Percentiles rank a stretch among this genome's conserved stretches.
Evolutionary conservation across 257 asterid species (phyloP).

Genomic region (Datura wrightii): DNA sequence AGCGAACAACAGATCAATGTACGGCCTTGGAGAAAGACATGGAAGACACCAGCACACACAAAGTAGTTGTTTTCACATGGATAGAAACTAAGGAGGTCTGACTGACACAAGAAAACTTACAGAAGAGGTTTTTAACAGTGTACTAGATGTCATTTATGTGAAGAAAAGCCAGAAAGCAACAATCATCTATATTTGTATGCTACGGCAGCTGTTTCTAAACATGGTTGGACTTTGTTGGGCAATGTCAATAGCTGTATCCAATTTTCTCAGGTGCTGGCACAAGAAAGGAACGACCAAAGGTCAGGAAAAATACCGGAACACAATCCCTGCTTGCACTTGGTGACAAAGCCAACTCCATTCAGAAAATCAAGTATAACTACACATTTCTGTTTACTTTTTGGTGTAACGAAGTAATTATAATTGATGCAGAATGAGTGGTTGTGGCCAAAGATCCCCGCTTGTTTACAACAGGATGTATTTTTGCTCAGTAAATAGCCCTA

Average conservation of each 20-base stretch:
- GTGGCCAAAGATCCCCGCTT: not conserved
- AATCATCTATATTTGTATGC: not conserved
- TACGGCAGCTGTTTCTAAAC: not conserved
- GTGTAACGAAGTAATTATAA: constrained; percentile 7
- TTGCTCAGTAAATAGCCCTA: constrained; percentile 6
- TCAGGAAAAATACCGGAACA: not conserved
- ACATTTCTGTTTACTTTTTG: constrained; percentile 12
- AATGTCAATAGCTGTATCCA: not conserved
- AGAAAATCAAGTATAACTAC: not conserved
- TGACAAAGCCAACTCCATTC: constrained; percentile 2
- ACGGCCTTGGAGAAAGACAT: not conserved
- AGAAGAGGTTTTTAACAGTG: not conserved
- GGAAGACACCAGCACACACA: not conserved
- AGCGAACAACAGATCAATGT: too few relatives aligned
- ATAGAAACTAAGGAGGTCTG: not conserved
- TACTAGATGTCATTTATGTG: not conserved
- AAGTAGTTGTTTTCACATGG: not conserved
- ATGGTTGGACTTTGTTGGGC: not conserved
- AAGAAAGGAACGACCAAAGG: constrained; percentile 3
- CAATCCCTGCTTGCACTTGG: not conserved
- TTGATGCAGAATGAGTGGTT: not conserved
- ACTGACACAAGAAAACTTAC: not conserved
- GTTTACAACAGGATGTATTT: not conserved
- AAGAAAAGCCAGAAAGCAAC: not conserved
- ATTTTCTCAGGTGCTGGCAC: not conserved